Evolutionary conservation across 768 basidiomycete species (phyloP).

Genomic region (Trametes punicea): DNA sequence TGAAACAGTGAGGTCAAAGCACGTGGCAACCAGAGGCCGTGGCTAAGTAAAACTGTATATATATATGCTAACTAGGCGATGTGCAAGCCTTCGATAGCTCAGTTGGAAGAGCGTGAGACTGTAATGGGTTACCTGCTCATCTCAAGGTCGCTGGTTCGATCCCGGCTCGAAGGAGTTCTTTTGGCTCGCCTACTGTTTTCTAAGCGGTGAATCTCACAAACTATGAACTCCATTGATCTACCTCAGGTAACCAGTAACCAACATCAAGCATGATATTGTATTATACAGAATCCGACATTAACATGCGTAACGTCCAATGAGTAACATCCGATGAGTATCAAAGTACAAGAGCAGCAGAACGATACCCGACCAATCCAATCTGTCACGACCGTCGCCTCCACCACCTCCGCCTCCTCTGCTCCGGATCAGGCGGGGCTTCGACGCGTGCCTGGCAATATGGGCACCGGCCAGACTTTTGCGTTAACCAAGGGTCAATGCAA

Average conservation of each 20-base stretch:
- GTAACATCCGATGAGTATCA: no score
- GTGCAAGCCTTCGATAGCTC: slow-evolving; percentile 11
- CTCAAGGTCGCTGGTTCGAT: slow-evolving; percentile 13
- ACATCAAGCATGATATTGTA: no score
- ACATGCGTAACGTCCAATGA: no score
- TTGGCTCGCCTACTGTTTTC: no score
- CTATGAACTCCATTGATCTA: no score
- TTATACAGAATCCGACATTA: no score
- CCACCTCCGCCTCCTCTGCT: background rate
- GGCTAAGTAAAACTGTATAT: background rate
- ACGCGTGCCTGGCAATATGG: slow-evolving; percentile 11
- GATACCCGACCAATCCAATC: no score
- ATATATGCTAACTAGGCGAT: background rate
- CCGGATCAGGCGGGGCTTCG: slow-evolving; percentile 2
- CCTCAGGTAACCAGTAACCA: no score
- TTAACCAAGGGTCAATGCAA: slow-evolving; percentile 17
- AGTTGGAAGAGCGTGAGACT: slow-evolving; percentile 15
- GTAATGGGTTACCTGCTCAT: slow-evolving; percentile 7
- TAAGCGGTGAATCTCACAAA: no score
- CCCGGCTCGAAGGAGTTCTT: slow-evolving; percentile 11
- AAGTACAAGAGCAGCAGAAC: no score
- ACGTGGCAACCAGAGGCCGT: no score
- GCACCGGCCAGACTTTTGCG: slow-evolving; percentile 15
- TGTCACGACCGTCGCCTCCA: background rate
- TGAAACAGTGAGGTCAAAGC: no score